Conservation (phyloP, 148 eudicot genomes). For the Diospyros lotus region DNA sequence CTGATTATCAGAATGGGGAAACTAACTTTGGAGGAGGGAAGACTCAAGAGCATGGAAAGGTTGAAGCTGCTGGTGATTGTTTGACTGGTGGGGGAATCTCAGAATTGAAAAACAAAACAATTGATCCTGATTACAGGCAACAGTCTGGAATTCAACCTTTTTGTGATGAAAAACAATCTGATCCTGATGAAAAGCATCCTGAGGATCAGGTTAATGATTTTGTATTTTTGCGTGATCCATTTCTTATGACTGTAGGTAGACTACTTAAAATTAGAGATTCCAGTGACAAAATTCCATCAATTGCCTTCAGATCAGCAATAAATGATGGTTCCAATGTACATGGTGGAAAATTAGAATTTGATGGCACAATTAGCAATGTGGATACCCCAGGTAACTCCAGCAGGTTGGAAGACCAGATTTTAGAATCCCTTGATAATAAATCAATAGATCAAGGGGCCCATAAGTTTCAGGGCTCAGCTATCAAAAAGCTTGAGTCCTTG, state of each 20-base stretch:
- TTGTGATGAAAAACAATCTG: not conserved
- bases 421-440: slow-evolving; percentile 19
- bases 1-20: slow-evolving; percentile 22
- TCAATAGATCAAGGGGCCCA: slow-evolving; percentile 30
- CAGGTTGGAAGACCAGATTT: slow-evolving; percentile 23
- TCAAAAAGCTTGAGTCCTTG: slow-evolving; percentile 25
- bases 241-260: slow-evolving; percentile 25
- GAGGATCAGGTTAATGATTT: slow-evolving; percentile 3
- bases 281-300: slow-evolving; percentile 21
- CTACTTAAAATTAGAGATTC: slow-evolving; percentile 26
- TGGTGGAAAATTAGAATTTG: slow-evolving; percentile 18
- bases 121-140: slow-evolving; percentile 14
- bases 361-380: slow-evolving; percentile 16
- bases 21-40: slow-evolving; percentile 14
- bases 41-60: slow-evolving; percentile 20
- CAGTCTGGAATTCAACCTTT: slow-evolving; percentile 15
- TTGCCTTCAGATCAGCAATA: slow-evolving; percentile 19
- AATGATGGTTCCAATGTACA: slow-evolving; percentile 15
- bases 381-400: slow-evolving; percentile 21
- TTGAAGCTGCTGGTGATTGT: slow-evolving; percentile 27
- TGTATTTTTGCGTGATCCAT: slow-evolving; percentile 22
- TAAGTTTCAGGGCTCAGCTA: slow-evolving; percentile 28
- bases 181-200: not conserved
- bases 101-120: slow-evolving; percentile 19
- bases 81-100: slow-evolving; percentile 17